Evolutionary conservation across 2,329 filamentous ascomycete genomes (phyloP).

Genomic region (Penicillium psychrosexuale): DNA sequence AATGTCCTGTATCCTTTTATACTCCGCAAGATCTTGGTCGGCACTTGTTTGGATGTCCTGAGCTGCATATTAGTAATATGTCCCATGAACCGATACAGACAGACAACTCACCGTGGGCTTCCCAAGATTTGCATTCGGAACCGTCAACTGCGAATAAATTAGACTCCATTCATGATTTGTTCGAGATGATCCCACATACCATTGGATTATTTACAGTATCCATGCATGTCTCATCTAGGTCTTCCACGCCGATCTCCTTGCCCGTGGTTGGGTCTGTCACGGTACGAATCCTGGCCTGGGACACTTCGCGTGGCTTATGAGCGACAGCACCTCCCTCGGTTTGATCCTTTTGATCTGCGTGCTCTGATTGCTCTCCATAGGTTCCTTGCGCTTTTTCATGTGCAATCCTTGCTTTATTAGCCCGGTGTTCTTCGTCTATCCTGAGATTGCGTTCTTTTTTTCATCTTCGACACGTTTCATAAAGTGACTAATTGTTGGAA

Average conservation of each 20-base stretch:
- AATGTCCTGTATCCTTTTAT: conserved; percentile 80
- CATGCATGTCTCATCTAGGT: conserved; percentile 69
- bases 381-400: conserved; percentile 26
- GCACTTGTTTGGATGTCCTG: conserved; percentile 66
- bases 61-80: neutral
- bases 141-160: conserved; percentile 57
- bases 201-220: conserved; percentile 68
- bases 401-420: conserved; percentile 22
- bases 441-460: conserved; percentile 71
- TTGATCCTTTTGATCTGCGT: conserved; percentile 41
- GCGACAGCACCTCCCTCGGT: conserved; percentile 48
- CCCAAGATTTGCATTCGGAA: conserved; percentile 85
- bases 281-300: conserved; percentile 49
- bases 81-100: too few relatives aligned
- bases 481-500: conserved; percentile 85
- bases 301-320: conserved; percentile 48
- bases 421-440: conserved; percentile 59
- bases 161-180: neutral
- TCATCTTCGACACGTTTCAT: conserved; percentile 73
- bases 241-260: conserved; percentile 78
- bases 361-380: conserved; percentile 20
- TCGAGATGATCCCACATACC: conserved; percentile 44
- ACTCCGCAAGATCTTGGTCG: conserved; percentile 71
- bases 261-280: conserved; percentile 90
- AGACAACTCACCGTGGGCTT: conserved; percentile 58